These are phyloP conservation scores for Vaccinium darrowii DNA, from an alignment of 148 eudicot genomes.

Conservation along the genomic window DNA sequence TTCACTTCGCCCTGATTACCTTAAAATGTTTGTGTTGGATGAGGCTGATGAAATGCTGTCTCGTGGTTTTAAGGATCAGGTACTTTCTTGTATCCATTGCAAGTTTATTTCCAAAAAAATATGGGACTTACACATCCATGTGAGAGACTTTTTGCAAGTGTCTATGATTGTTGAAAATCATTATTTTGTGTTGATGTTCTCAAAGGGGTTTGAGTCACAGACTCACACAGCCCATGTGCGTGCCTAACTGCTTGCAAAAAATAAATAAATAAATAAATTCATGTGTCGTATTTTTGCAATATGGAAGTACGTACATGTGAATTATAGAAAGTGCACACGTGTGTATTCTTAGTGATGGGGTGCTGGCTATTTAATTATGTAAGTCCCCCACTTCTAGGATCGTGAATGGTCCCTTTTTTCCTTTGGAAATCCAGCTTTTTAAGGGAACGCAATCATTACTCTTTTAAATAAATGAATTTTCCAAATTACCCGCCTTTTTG, in stretches of 20 bases:
- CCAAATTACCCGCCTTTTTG: no score
- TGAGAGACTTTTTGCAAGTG: background rate
- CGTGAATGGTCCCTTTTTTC: background rate
- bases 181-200: background rate
- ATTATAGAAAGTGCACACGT: background rate
- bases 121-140: background rate
- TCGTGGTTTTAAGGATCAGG: conserved; percentile 82
- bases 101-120: background rate
- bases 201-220: background rate
- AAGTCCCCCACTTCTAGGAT: background rate
- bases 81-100: conserved; percentile 15
- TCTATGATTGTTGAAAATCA: background rate
- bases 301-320: background rate
- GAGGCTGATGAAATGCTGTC: conserved; percentile 94
- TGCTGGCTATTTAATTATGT: background rate
- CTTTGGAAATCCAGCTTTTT: no score
- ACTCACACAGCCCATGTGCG: background rate
- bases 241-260: background rate
- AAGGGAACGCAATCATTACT: no score
- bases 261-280: background rate
- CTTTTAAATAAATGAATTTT: no score
- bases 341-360: background rate
- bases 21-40: conserved; percentile 76
- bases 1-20: conserved; percentile 57
- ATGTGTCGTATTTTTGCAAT: background rate